Evolutionary conservation across 179 eudicot species (phyloP).

Genomic region (Actinidia polygama): DNA sequence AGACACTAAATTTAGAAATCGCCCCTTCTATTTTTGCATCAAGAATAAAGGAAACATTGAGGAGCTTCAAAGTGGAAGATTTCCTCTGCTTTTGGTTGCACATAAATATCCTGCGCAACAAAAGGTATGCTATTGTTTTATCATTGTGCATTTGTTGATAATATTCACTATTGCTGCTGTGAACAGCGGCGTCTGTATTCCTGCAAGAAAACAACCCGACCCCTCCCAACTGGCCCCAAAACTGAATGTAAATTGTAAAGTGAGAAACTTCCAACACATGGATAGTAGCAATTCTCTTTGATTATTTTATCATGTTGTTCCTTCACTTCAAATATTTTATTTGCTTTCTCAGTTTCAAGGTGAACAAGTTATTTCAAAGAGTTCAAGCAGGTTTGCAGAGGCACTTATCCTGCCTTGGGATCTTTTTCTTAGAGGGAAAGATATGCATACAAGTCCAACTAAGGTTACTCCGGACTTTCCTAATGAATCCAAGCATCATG

Average conservation of each 20-base stretch:
- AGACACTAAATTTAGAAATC: slow-evolving; percentile 35
- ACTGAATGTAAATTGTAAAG: neutral
- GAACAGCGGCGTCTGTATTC: neutral
- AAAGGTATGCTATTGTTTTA: slow-evolving; percentile 48
- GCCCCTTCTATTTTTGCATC: slow-evolving; percentile 20
- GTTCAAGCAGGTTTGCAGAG: slow-evolving; percentile 69
- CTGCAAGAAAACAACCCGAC: neutral
- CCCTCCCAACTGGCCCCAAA: neutral
- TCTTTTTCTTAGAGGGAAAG: slow-evolving; percentile 45
- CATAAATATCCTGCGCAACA: slow-evolving; percentile 77
- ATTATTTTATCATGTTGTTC: neutral
- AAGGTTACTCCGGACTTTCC: slow-evolving; percentile 23
- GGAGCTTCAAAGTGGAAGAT: slow-evolving; percentile 63
- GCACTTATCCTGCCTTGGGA: slow-evolving; percentile 76
- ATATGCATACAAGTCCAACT: slow-evolving; percentile 25
- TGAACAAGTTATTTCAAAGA: slow-evolving; percentile 42
- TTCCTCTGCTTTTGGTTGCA: slow-evolving; percentile 63
- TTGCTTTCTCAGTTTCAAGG: slow-evolving; percentile 51
- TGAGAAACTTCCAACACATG: neutral
- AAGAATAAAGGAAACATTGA: slow-evolving; percentile 28
- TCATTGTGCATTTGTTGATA: slow-evolving; percentile 1
- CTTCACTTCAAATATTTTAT: neutral
- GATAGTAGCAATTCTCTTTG: neutral
- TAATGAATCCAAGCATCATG: slow-evolving; percentile 27
- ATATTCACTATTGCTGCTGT: neutral